Percentiles rank a stretch among this genome's conserved stretches.
Evolutionary conservation across 2,329 filamentous ascomycete species (phyloP).

Genomic region (Clarireedia sp.): DNA sequence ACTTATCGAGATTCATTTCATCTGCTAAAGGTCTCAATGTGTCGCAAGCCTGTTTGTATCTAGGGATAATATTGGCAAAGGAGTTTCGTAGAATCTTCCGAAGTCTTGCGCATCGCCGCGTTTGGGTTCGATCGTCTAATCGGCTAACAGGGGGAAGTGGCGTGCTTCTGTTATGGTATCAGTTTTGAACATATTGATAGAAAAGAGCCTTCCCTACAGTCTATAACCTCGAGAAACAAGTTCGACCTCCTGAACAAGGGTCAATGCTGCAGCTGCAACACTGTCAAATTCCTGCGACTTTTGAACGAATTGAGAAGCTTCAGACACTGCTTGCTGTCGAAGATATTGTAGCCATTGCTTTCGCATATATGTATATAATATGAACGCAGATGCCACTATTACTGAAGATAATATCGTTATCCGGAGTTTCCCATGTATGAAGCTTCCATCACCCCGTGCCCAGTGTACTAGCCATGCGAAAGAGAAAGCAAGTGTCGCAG

Average conservation of each 20-base stretch:
- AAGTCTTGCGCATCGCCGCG: conserved; percentile 69
- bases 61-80: conserved; percentile 61
- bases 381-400: conserved; percentile 41
- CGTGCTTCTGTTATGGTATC: conserved; percentile 54
- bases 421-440: conserved; percentile 49
- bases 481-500: conserved; percentile 54
- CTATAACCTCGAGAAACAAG: conserved; percentile 85
- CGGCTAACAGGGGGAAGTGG: conserved; percentile 88
- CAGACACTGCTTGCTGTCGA: conserved; percentile 63
- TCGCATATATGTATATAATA: conserved; percentile 64
- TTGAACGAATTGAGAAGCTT: conserved; percentile 60
- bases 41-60: conserved; percentile 62
- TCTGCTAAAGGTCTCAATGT: conserved; percentile 67
- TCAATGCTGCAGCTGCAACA: conserved; percentile 65
- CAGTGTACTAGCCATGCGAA: conserved; percentile 60
- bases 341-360: conserved; percentile 77
- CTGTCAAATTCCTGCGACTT: conserved; percentile 76
- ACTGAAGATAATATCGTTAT: conserved; percentile 40
- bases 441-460: conserved; percentile 46
- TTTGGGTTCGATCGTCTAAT: conserved; percentile 75
- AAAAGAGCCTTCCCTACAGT: conserved; percentile 50
- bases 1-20: conserved; percentile 78
- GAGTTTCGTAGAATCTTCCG: conserved; percentile 66
- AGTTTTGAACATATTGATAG: conserved; percentile 3
- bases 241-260: conserved; percentile 90